Conservation (phyloP, 78 protist species). For the Pigoraptor vietnamica region DNA sequence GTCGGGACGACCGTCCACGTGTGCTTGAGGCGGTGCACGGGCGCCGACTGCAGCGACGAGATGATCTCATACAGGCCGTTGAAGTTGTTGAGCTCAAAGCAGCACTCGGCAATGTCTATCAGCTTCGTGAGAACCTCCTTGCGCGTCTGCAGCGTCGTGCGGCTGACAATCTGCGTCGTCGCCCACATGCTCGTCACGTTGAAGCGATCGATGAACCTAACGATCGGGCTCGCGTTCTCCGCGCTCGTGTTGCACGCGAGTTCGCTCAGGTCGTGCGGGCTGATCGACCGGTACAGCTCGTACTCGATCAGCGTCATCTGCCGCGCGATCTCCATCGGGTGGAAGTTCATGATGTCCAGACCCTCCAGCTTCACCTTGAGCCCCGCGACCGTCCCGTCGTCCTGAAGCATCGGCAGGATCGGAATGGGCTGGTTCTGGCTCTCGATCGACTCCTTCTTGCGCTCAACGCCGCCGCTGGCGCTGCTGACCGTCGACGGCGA, state of each 20-base stretch:
- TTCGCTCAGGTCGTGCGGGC: background rate
- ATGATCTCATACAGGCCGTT: constrained; percentile 52
- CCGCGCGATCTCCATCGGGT: constrained; percentile 17
- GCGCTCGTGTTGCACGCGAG: background rate
- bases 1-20: constrained; percentile 48
- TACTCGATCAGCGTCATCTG: constrained; percentile 13
- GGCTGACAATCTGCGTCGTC: background rate
- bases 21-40: constrained; percentile 51
- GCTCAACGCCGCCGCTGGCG: no score
- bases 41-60: constrained; percentile 35
- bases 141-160: background rate
- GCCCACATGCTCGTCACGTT: background rate
- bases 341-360: background rate
- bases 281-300: background rate
- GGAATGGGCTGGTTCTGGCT: background rate
- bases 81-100: constrained; percentile 47
- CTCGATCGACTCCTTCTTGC: no score
- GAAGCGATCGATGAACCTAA: background rate
- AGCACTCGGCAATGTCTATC: constrained; percentile 13
- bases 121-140: background rate
- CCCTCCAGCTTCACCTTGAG: background rate
- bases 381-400: background rate
- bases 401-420: background rate
- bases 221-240: background rate
- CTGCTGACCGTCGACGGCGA: no score